These are phyloP conservation scores for Trichomonas tenax DNA, from an alignment of 208 protist species.

Conservation along the genomic window DNA sequence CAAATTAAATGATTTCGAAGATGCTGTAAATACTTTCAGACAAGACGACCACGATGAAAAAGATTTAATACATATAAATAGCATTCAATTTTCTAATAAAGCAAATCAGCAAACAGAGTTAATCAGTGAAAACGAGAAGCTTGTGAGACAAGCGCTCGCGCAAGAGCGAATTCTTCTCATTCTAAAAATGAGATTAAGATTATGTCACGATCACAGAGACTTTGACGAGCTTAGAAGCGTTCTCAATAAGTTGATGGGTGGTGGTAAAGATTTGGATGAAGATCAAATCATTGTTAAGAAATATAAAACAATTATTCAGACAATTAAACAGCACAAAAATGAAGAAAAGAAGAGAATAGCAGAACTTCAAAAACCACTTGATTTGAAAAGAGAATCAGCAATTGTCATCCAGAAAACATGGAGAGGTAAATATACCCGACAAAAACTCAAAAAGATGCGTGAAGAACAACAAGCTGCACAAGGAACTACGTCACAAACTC, in stretches of 20 bases:
- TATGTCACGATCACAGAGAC: background rate
- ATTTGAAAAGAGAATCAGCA: background rate
- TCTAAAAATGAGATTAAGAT: background rate
- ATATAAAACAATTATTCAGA: background rate
- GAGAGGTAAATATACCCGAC: background rate
- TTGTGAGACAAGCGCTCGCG: background rate
- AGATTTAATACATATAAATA: background rate
- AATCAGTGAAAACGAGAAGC: background rate
- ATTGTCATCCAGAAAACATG: background rate
- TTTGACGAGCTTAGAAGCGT: background rate
- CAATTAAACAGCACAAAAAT: background rate
- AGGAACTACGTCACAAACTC: too few species aligned
- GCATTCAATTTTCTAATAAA: background rate
- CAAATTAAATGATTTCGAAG: background rate
- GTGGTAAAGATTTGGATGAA: background rate
- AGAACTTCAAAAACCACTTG: background rate
- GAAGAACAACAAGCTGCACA: background rate
- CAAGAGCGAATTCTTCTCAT: background rate
- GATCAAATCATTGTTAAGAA: background rate
- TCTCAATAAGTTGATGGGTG: background rate
- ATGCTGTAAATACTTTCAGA: background rate
- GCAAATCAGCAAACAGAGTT: background rate
- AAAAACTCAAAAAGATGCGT: background rate
- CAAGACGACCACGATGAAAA: background rate
- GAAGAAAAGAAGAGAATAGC: background rate